These are phyloP conservation scores for Shiraia bambusicola DNA, from an alignment of 2,329 filamentous ascomycete genomes.

Conservation along the genomic window DNA sequence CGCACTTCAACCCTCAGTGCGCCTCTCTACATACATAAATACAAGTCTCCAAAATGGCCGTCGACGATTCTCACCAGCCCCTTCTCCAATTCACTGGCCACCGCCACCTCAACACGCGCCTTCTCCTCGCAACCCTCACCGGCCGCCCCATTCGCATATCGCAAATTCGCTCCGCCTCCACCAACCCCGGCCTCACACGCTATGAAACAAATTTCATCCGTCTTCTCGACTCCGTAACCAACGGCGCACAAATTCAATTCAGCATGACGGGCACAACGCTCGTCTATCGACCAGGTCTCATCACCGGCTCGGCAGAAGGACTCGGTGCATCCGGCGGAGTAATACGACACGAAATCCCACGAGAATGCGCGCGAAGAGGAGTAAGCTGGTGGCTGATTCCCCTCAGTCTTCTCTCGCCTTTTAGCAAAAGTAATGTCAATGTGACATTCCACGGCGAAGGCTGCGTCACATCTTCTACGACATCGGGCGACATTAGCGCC, in stretches of 20 bases:
- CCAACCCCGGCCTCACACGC: slow-evolving; percentile 82
- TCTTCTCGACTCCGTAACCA: slow-evolving; percentile 90
- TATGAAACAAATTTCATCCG: slow-evolving; percentile 96
- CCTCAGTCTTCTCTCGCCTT: slow-evolving; percentile 86
- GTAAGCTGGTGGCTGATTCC: slow-evolving; percentile 91
- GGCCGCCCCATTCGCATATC: slow-evolving; percentile 89
- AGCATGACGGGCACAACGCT: slow-evolving; percentile 94
- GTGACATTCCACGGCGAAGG: slow-evolving; percentile 87
- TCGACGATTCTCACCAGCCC: slow-evolving; percentile 45
- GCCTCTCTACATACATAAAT: not conserved
- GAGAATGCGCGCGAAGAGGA: slow-evolving; percentile 74
- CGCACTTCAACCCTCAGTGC: not conserved
- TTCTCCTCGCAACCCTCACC: slow-evolving; percentile 87
- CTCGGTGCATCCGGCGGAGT: slow-evolving; percentile 72
- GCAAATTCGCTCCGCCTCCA: slow-evolving; percentile 85
- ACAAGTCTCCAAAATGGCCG: slow-evolving; percentile 24
- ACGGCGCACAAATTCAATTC: slow-evolving; percentile 92
- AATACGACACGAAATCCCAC: slow-evolving; percentile 77
- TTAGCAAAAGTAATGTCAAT: slow-evolving; percentile 88
- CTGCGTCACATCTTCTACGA: slow-evolving; percentile 85
- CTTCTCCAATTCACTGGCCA: slow-evolving; percentile 79
- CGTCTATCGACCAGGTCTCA: slow-evolving; percentile 87
- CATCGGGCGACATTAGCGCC: slow-evolving; percentile 81
- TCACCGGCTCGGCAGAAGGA: slow-evolving; percentile 79
- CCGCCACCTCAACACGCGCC: slow-evolving; percentile 76